Percentiles rank a stretch among this genome's conserved stretches.
These are phyloP conservation scores for Dendrobium huoshanense DNA, from an alignment of 106 monocot species.

Conservation along the genomic window DNA sequence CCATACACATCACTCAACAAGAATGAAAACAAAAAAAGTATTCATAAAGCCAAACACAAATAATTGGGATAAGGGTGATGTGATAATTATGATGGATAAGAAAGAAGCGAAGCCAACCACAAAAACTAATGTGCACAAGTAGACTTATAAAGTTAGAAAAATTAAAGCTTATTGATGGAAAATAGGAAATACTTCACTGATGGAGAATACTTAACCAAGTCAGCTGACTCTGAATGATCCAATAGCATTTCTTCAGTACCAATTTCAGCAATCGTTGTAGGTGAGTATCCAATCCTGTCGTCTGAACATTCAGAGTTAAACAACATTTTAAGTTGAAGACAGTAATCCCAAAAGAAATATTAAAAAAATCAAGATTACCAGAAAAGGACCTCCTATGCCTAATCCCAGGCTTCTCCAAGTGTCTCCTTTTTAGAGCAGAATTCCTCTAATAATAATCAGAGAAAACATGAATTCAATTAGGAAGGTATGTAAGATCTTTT, in stretches of 20 bases:
- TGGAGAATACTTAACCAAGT: constrained; percentile 53
- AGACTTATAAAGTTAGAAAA: no score
- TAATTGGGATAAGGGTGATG: no score
- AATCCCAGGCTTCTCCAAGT: constrained; percentile 22
- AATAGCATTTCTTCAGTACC: not conserved
- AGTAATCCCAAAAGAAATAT: not conserved
- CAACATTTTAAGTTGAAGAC: not conserved
- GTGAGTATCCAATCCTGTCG: constrained; percentile 5
- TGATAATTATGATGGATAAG: no score
- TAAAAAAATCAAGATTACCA: constrained; percentile 19
- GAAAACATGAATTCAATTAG: not conserved
- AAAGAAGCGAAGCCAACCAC: no score
- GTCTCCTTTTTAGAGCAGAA: constrained; percentile 46
- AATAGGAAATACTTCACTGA: not conserved
- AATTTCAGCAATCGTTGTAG: not conserved
- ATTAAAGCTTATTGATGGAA: not conserved
- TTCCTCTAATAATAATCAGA: constrained; percentile 44
- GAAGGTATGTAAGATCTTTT: not conserved
- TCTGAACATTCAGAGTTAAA: not conserved
- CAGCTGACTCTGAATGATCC: constrained; percentile 10
- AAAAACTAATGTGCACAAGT: no score
- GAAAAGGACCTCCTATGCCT: constrained; percentile 6
- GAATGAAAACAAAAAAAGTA: no score
- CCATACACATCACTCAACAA: no score
- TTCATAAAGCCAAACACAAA: no score